Evolutionary conservation across 2,329 filamentous ascomycete genomes (phyloP).

Genomic region (Leptoxyphium fumago): DNA sequence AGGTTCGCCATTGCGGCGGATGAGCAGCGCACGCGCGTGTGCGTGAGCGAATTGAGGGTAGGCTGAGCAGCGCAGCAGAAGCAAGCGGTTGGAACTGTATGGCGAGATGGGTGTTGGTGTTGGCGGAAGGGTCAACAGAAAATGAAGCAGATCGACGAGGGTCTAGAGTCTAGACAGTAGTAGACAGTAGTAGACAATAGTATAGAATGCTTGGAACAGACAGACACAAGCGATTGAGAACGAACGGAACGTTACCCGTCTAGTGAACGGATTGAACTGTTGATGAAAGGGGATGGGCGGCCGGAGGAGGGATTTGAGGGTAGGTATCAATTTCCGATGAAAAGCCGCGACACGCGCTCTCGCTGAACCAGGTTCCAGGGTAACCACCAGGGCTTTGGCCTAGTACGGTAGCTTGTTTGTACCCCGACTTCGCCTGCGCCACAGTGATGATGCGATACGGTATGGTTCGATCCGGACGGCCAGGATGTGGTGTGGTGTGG

Average conservation of each 20-base stretch:
- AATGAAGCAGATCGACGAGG: not conserved
- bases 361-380: not conserved
- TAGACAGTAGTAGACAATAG: no score
- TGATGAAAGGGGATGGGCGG: not conserved
- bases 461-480: no score
- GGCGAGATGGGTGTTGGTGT: not conserved
- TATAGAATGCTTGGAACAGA: no score
- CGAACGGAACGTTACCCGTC: no score
- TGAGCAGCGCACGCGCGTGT: constrained; percentile 5
- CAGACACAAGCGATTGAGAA: no score
- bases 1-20: constrained; percentile 1
- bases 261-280: not conserved
- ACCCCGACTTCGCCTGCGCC: not conserved
- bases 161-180: no score
- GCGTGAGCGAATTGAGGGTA: not conserved
- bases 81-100: not conserved
- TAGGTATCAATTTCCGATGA: not conserved
- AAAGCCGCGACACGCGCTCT: not conserved
- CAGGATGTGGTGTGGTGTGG: no score
- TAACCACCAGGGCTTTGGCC: no score
- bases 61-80: no score
- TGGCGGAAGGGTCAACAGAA: not conserved
- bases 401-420: no score
- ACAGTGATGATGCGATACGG: not conserved
- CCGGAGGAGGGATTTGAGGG: not conserved